Percentiles rank a stretch among this genome's conserved stretches.
Conservation (phyloP, 2,329 filamentous ascomycete species). For the Sphaerulina vaccinii region DNA sequence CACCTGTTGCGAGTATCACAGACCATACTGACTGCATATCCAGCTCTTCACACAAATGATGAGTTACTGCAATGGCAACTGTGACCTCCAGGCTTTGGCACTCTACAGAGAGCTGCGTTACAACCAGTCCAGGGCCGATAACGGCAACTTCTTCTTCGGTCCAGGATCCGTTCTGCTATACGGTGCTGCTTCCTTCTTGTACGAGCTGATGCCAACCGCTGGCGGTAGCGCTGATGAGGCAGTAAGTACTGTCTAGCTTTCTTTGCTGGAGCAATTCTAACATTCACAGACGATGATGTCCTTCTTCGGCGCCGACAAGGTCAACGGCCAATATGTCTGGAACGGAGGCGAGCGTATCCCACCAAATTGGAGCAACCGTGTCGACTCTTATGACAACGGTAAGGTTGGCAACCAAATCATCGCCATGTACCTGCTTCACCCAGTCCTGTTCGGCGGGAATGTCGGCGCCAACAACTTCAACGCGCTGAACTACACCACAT, state of each 20-base stretch:
- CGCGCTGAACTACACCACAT: constrained; percentile 33
- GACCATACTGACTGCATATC: not conserved
- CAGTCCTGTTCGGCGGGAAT: constrained; percentile 44
- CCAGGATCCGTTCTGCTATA: constrained; percentile 40
- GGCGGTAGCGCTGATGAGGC: constrained; percentile 35
- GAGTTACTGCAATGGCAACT: constrained; percentile 37
- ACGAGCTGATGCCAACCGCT: constrained; percentile 41
- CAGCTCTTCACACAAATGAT: constrained; percentile 40
- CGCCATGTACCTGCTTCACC: constrained; percentile 42
- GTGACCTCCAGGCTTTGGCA: constrained; percentile 35
- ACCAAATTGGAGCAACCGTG: constrained; percentile 37
- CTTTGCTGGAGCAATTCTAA: constrained; percentile 21
- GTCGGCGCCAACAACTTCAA: constrained; percentile 19
- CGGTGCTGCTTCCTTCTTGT: constrained; percentile 45
- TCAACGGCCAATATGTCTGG: constrained; percentile 41
- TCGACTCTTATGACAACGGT: constrained; percentile 34
- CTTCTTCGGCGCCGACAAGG: constrained; percentile 46
- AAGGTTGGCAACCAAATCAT: constrained; percentile 42
- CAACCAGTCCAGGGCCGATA: constrained; percentile 39
- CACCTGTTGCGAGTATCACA: too few relatives aligned
- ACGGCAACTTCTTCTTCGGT: constrained; percentile 45
- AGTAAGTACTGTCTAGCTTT: constrained; percentile 18
- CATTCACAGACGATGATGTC: constrained; percentile 37
- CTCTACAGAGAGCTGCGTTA: constrained; percentile 41
- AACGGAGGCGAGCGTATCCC: constrained; percentile 41